Percentiles rank a stretch among this genome's conserved stretches.
These are phyloP conservation scores for Yarrowia sp. DNA, from an alignment of 805 yeast genomes.

Conservation along the genomic window DNA sequence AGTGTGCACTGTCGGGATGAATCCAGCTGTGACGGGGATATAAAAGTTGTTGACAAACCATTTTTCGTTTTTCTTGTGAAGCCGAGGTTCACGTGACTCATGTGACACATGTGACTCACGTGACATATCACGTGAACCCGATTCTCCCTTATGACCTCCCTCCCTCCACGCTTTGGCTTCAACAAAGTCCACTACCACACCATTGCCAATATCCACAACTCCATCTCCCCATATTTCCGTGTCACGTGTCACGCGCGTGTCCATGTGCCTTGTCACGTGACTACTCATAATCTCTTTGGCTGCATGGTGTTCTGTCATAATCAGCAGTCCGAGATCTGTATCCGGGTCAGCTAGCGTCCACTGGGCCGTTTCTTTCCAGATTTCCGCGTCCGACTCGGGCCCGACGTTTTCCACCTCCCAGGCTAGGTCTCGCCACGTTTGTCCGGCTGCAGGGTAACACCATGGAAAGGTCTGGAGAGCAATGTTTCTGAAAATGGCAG, in stretches of 20 bases:
- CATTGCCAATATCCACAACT: neutral
- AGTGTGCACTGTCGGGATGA: neutral
- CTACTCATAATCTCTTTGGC: neutral
- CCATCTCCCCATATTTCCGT: neutral
- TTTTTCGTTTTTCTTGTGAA: neutral
- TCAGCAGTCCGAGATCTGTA: neutral
- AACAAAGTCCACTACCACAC: neutral
- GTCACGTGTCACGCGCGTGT: neutral
- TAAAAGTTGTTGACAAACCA: neutral
- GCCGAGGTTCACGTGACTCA: no score
- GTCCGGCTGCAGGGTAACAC: neutral
- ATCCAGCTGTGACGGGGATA: neutral
- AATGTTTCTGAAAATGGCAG: constrained; percentile 6
- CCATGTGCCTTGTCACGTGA: neutral
- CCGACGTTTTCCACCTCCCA: constrained; percentile 4
- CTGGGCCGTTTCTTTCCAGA: constrained; percentile 16
- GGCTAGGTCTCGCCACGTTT: constrained; percentile 7
- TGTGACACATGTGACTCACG: neutral
- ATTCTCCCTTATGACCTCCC: neutral
- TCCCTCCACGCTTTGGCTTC: neutral
- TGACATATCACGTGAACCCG: neutral
- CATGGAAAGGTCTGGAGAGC: neutral
- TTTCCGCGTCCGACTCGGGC: constrained; percentile 21
- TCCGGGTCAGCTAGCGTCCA: constrained; percentile 8
- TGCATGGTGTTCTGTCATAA: neutral